Base-by-base conservation (phyloP, 2,329 filamentous ascomycete genomes). In the Bipolaris oryzae region DNA sequence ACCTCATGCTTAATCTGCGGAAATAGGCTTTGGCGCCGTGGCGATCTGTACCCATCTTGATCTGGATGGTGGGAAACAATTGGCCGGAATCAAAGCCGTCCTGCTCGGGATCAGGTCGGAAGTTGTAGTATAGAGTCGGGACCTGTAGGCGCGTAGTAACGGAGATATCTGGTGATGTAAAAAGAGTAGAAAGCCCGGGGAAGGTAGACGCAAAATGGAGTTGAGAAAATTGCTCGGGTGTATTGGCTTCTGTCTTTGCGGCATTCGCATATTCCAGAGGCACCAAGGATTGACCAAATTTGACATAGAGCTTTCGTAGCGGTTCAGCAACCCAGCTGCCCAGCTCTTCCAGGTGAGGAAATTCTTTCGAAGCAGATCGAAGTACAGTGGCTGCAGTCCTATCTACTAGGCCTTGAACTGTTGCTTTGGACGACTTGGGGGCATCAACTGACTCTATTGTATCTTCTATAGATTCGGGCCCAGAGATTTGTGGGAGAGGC, bases 231-330 rank as follows among this genome's bases (percentile, higher is more conserved):
- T n/a, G 53, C 10, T 21, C 23, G 7, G 20, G 11, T 7, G 39
- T 37, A 10, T 47, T 54, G 28, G 58, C 21, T 10, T 46, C 15
- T 15, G 56, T 39, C 25, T 50, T 48, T 7, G 38, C 53, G 1
- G 54, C 45, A 21, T 41, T 33, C 3, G n/a, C n/a, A 20, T 60
- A 9, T 16, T 60, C 52, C 2, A 67, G 39, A 34, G 67, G 61
- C 28, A 69, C 69, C 11, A 73, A 58, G 1, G 52, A 58, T 43
- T 71, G 68, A n/a, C 71, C 71, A 31, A 71, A 67, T 20, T 63
- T 37, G 11, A 67, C 69, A 7, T 45, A 53, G 11, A 71, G 33
- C 23, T 56, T 61, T 18, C 53, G 53, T 23, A 58, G 48, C 18
- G 70, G 60, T 15, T 61, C 52, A 18, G 50, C 13, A 7, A 44